Evolutionary conservation across 1,139 yeast genomes (phyloP), one percentile per base, ranked within the genome.

Genomic region (Insectozyma bohioensis): DNA sequence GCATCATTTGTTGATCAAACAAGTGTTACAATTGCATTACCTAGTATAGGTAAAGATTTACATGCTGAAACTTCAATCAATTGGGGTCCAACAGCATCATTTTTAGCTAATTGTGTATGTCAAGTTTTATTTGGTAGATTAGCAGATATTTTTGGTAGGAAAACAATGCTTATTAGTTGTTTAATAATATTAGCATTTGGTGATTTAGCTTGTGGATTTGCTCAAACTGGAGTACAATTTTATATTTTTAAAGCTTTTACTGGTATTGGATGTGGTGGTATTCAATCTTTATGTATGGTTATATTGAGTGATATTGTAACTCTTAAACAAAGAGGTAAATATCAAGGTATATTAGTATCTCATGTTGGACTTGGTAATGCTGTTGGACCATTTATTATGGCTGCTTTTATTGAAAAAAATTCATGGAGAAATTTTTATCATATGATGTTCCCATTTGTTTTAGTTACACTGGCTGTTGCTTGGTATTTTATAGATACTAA

Each of bases 321-420:
- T 0, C 52, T 67, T 26, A 54, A 59, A 39, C 67, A 69, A 37
- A 52, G 75, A 40, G 75, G 75, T 0, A 67, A 64, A 40, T 69
- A 56, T 42, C 72, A 67, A 43, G 75, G 75, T 2, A 65, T 68
- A 22, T 52, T 75, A 20, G 81, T 80, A 2, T 52, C 74, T 1
- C 61, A 66, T 39, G 72, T 75, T 13, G 83, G 81, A 0, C 40
- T 75, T 5, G 85, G 83, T 2, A 72, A 72, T 46, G 73, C 75
- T 1, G 45, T 72, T 8, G 83, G 83, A 0, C 82, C 83, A 0
- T 71, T 77, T 38, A 47, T 77, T 12, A 72, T 74, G 52, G 67
- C 78, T 12, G 77, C 67, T 0, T 72, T 75, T 42, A 61, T 68
- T 6, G 51, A 59, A 24, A 53, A 54, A 30, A 48, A 53, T n/a